These are phyloP conservation scores for Hortiboletus flavorubellus DNA, from an alignment of 768 basidiomycete genomes.

Conservation along the genomic window DNA sequence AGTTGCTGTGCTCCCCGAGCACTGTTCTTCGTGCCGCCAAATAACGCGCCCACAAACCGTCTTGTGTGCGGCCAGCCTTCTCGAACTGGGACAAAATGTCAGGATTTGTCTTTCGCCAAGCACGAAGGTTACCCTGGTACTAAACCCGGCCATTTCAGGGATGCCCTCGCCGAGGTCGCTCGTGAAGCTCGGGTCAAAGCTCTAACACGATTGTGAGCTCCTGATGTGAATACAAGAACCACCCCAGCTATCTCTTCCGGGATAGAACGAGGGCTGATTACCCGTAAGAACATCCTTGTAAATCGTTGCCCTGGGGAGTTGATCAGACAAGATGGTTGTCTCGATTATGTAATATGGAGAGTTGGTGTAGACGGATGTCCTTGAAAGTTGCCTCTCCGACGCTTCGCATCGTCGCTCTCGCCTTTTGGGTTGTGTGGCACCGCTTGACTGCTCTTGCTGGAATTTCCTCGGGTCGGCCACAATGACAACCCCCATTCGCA, in stretches of 20 bases:
- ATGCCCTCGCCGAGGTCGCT: too few relatives aligned
- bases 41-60: too few relatives aligned
- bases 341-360: conserved; percentile 22
- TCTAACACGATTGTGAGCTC: too few relatives aligned
- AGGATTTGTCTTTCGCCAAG: too few relatives aligned
- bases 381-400: conserved; percentile 18
- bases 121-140: too few relatives aligned
- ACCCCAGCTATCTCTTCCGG: background rate
- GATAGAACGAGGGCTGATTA: background rate
- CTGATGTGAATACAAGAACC: background rate
- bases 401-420: conserved; percentile 10
- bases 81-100: too few relatives aligned
- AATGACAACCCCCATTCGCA: conserved; percentile 67
- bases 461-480: background rate
- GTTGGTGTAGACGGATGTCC: background rate
- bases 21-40: too few relatives aligned
- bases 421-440: conserved; percentile 3
- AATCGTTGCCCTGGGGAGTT: background rate
- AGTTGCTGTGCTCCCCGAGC: too few relatives aligned
- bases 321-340: background rate
- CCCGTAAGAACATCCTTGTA: background rate
- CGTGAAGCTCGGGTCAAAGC: too few relatives aligned
- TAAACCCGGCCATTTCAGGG: too few relatives aligned
- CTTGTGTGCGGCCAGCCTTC: too few relatives aligned
- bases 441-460: conserved; percentile 3